Percentiles rank a stretch among this genome's conserved stretches.
These are phyloP conservation scores for Pleoardoris graminearum DNA, from an alignment of 2,329 filamentous ascomycete species.

Conservation along the genomic window DNA sequence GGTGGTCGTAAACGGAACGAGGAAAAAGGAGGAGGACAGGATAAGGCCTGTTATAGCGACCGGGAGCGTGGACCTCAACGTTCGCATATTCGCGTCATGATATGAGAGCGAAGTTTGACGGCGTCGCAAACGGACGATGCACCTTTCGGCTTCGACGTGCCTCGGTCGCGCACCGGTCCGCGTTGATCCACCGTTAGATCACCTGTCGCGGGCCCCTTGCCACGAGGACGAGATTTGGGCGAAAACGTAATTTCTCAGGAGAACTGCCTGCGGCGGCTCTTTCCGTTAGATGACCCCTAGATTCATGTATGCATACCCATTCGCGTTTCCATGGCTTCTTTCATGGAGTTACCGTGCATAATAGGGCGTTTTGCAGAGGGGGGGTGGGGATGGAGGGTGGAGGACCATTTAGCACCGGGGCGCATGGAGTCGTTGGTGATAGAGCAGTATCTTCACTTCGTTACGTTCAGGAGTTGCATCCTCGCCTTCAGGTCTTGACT, in stretches of 20 bases:
- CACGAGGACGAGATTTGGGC: no score
- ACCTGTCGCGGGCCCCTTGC: no score
- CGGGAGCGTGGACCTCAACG: conserved; percentile 78
- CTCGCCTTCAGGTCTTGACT: no score
- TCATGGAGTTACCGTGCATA: not conserved
- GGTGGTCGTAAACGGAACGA: conserved; percentile 47
- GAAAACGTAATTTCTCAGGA: not conserved
- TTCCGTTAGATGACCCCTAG: not conserved
- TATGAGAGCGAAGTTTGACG: not conserved
- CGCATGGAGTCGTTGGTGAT: not conserved
- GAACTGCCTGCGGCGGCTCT: not conserved
- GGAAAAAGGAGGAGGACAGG: conserved; percentile 57
- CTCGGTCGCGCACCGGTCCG: not conserved
- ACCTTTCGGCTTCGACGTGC: not conserved
- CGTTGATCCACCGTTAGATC: not conserved
- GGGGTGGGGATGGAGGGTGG: not conserved
- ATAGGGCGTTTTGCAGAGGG: not conserved
- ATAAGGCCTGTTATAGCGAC: conserved; percentile 87
- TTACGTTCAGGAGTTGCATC: no score
- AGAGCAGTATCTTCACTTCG: not conserved
- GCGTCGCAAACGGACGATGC: not conserved
- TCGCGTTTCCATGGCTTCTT: not conserved
- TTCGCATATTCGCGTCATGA: conserved; percentile 73
- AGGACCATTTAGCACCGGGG: not conserved
- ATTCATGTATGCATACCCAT: not conserved